Evolutionary conservation across 2,329 filamentous ascomycete genomes (phyloP), one percentile per base, ranked within the genome.

Genomic region (Trichoderma aggressivum): DNA sequence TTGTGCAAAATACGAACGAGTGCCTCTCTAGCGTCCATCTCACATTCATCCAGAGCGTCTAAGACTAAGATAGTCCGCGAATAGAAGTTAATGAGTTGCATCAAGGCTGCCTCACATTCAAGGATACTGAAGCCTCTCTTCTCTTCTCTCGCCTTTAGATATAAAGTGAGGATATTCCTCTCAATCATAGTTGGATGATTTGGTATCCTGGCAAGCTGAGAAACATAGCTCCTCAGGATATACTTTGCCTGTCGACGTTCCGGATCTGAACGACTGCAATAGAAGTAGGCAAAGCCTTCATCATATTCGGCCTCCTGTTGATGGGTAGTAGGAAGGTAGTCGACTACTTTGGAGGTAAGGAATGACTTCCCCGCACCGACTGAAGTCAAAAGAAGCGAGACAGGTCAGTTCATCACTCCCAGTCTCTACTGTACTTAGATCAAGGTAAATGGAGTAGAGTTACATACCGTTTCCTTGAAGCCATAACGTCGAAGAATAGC

Each of bases 231-330:
- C 10, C 43, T 53, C 7, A 53, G 43, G n/a, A 55, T 65, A 36
- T 26, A 24, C 43, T 65, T 65, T 11, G 62, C 34, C n/a, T 65
- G 39, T 55, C 28, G 28, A 34, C 62, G 62, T 8, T 7, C 43
- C 5, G 30, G 62, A 55, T 65, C 62, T 36, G 43, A 65, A 7
- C 43, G 43, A 26, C 28, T 55, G 30, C 62, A 65, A 7, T 55
- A 65, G 14, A 65, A 65, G 7, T 36, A 65, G n/a, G 62, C 62
- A 36, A 65, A 8, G 8, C 62, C 62, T 65, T 65, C 62, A 12
- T 53, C 43, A 14, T 36, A 5, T 5, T 26, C n/a, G 1, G 4
- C 12, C 2, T 65, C 2, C 28, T 26, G 43, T 1, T 36, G n/a
- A 5, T 8, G 11, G 12, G 7, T 5, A 0, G 2, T 18, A 26